phyloP scores from a whole-genome alignment of 2,329 filamentous ascomycete genomes.

The Diaporthe helianthi region DNA sequence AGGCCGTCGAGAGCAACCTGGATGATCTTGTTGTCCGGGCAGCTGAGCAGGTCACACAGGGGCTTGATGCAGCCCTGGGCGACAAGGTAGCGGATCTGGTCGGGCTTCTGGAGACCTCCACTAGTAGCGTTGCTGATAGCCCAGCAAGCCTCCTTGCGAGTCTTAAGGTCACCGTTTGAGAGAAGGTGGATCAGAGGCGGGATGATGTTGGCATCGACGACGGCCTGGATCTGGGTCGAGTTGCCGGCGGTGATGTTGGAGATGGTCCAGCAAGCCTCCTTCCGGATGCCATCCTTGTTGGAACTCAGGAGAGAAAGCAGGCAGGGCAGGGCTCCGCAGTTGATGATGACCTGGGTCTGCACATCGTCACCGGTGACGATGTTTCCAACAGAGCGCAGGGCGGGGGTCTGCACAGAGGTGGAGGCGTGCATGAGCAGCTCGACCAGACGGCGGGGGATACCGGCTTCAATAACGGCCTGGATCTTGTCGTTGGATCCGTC shows the following conservation, averaged over 20 bases:
- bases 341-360: conserved; percentile 99
- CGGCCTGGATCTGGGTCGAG: conserved; percentile 95
- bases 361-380: conserved; percentile 99
- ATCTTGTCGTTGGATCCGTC: conserved; percentile 99
- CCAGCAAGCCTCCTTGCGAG: conserved; percentile 99
- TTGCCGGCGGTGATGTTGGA: conserved; percentile 99
- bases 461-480: conserved; percentile 97
- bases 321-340: conserved; percentile 91
- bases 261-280: conserved; percentile 99
- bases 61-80: conserved; percentile 95
- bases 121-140: conserved; percentile 98
- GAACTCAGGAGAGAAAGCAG: conserved; percentile 94
- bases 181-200: conserved; percentile 95
- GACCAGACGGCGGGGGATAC: conserved; percentile 93
- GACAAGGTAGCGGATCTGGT: conserved; percentile 96
- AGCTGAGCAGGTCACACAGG: conserved; percentile 90
- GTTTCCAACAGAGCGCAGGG: conserved; percentile 95
- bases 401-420: conserved; percentile 96
- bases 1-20: conserved; percentile 97
- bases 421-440: conserved; percentile 98
- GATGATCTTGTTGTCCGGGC: conserved; percentile 99
- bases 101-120: conserved; percentile 96
- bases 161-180: conserved; percentile 98
- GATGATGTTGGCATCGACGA: conserved; percentile 96
- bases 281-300: conserved; percentile 97